Evolutionary conservation across 345 rosid genomes (phyloP).

Genomic region (Linum trigynum): DNA sequence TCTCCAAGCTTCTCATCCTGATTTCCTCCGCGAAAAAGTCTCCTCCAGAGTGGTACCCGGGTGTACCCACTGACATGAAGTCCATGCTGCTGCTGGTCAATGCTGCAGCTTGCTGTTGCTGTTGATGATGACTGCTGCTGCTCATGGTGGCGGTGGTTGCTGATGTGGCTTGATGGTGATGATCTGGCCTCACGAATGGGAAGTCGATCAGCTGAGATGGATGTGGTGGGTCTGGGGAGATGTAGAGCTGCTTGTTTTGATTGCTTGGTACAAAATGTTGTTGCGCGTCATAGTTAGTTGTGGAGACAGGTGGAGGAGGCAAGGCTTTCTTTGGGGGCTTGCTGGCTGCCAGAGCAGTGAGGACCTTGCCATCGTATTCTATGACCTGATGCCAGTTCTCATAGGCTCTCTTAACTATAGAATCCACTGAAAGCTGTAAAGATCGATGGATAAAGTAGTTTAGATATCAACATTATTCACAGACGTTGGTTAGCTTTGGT

Average conservation of each 20-base stretch:
- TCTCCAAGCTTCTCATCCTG: conserved; percentile 69
- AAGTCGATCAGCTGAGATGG: conserved; percentile 48
- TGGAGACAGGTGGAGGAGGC: conserved; percentile 12
- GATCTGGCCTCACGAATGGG: conserved; percentile 42
- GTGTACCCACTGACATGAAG: conserved; percentile 38
- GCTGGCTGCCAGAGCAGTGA: conserved; percentile 38
- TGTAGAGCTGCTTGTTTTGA: conserved; percentile 25
- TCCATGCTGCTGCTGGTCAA: conserved; percentile 29
- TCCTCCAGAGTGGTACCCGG: conserved; percentile 39
- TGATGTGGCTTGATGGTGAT: conserved; percentile 18
- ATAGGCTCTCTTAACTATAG: conserved; percentile 71
- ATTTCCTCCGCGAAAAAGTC: conserved; percentile 63
- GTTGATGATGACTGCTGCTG: conserved; percentile 20
- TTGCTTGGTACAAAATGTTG: conserved; percentile 5
- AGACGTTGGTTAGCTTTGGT: not conserved
- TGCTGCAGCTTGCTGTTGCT: conserved; percentile 27
- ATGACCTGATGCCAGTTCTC: conserved; percentile 84
- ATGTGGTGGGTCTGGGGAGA: conserved; percentile 29
- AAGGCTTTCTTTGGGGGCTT: conserved; percentile 32
- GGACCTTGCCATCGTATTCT: conserved; percentile 68
- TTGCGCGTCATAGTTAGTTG: conserved; percentile 16
- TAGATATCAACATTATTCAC: not conserved
- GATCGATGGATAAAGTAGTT: not conserved
- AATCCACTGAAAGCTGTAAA: conserved; percentile 70
- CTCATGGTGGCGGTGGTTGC: conserved; percentile 18